Conservation (phyloP, 164 flowering plant genomes). For the Pachysandra terminalis region DNA sequence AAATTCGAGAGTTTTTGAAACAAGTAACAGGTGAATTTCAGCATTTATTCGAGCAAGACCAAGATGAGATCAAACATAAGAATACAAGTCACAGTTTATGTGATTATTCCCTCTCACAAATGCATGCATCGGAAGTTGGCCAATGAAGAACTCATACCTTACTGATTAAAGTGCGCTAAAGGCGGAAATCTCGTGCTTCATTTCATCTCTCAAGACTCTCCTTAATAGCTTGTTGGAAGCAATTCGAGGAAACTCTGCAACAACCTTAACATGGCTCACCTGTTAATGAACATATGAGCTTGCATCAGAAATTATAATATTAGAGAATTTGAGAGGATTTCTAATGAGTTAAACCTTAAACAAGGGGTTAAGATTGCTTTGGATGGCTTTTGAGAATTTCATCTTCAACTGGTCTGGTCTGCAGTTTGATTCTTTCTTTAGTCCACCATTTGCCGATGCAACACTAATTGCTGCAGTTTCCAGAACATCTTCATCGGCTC, state of each 20-base stretch:
- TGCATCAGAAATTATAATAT: background rate
- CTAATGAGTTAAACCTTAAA: conserved; percentile 61
- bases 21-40: too few species aligned
- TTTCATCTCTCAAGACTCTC: conserved; percentile 74
- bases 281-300: conserved; percentile 22
- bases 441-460: conserved; percentile 68
- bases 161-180: too few species aligned
- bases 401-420: conserved; percentile 45
- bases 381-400: conserved; percentile 77
- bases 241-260: conserved; percentile 82
- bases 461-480: conserved; percentile 86
- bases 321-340: background rate
- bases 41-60: too few species aligned
- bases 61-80: too few species aligned
- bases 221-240: conserved; percentile 87
- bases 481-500: conserved; percentile 54
- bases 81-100: too few species aligned
- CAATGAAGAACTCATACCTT: background rate
- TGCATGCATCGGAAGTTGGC: too few species aligned
- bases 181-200: conserved; percentile 48
- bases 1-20: too few species aligned
- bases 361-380: conserved; percentile 76
- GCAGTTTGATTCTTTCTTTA: conserved; percentile 43
- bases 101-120: too few species aligned
- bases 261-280: conserved; percentile 79